Evolutionary conservation across 352 stramenopile species (phyloP).

Genomic region (Pseudoperonospora humuli): DNA sequence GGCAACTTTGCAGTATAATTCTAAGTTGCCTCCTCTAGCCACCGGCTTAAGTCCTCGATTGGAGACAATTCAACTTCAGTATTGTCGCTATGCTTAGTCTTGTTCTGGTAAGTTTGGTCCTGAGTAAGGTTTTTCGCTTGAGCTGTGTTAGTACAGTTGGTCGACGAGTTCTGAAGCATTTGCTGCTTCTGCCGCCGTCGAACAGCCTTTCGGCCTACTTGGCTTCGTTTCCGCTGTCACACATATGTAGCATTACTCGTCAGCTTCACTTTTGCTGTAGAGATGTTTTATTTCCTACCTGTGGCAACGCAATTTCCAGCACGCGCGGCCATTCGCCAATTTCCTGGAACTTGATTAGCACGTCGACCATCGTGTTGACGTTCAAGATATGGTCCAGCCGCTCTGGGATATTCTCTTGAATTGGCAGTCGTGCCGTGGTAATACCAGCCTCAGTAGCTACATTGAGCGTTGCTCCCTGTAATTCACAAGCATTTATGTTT

Average conservation of each 20-base stretch:
- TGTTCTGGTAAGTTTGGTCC: slow-evolving; percentile 1
- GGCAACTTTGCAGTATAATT: background rate
- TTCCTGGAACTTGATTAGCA: slow-evolving; percentile 50
- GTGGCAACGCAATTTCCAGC: slow-evolving; percentile 39
- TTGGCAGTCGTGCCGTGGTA: slow-evolving; percentile 51
- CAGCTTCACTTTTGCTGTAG: background rate
- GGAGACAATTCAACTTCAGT: slow-evolving; percentile 6
- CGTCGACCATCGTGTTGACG: slow-evolving; percentile 70
- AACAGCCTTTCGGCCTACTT: slow-evolving; percentile 32
- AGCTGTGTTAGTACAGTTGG: background rate
- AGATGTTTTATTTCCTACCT: slow-evolving; percentile 21
- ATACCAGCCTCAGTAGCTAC: slow-evolving; percentile 42
- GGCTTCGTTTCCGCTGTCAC: slow-evolving; percentile 34
- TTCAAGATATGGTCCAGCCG: slow-evolving; percentile 75
- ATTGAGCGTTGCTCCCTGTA: slow-evolving; percentile 44
- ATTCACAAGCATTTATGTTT: background rate
- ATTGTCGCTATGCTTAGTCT: slow-evolving; percentile 1
- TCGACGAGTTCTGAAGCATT: background rate
- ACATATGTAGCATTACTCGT: background rate
- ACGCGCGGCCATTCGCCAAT: slow-evolving; percentile 41
- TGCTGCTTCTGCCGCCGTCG: slow-evolving; percentile 18
- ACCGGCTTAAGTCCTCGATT: slow-evolving; percentile 12
- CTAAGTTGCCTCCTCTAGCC: slow-evolving; percentile 5
- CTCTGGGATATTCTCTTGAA: slow-evolving; percentile 62
- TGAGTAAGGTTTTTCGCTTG: background rate